Base-by-base conservation (phyloP, 176 grass and related monocot species). In the Ananas comosus region DNA sequence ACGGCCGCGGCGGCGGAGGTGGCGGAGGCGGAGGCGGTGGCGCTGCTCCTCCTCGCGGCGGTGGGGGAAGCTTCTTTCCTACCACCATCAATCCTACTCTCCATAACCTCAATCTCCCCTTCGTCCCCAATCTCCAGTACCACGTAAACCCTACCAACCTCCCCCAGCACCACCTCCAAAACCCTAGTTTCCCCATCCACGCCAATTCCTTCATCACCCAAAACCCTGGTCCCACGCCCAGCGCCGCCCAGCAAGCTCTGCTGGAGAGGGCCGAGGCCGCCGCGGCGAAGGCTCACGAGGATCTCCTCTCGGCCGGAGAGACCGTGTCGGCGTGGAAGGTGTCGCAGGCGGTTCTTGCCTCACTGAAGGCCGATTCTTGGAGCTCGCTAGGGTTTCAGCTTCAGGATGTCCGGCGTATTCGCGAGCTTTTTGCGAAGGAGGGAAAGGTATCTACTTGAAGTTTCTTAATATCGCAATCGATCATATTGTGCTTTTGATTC, bases 301-400 rank as follows among this genome's bases (percentile, higher is more conserved):
- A 92, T 28, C 71, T 97, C 54, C 58, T 81, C 53, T 68, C 57
- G 16, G 74, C 79, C 7, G 89, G 89, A 23, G 81, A 92, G 79
- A 76, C 61, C 49, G 89, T 97, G 23, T 90, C 93, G 1, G 84
- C 83, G 53, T 97, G 87, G 80, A 97, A 92, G 51, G 80, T 97
- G 50, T 86, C 86, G 13, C 83, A 91, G 48, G 84, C 76, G 13
- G 84, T 86, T 63, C 84, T 97, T 10, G 64, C 78, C 27, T 82
- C 73, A 17, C 81, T 97, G 48, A 89, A 85, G 51, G 74, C 56
- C 1, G 86, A 90, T 48, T 87, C 89, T 18, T 97, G 89, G 22
- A 80, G 12, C 3, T 73, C 89, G 49, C 77, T 97, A 33, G 89
- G 84, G 18, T 59, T 97, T 71, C 81, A 85, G 68, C 75, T 87